phyloP scores from a whole-genome alignment of 305 asterid species.

The Solanum chacoense region DNA sequence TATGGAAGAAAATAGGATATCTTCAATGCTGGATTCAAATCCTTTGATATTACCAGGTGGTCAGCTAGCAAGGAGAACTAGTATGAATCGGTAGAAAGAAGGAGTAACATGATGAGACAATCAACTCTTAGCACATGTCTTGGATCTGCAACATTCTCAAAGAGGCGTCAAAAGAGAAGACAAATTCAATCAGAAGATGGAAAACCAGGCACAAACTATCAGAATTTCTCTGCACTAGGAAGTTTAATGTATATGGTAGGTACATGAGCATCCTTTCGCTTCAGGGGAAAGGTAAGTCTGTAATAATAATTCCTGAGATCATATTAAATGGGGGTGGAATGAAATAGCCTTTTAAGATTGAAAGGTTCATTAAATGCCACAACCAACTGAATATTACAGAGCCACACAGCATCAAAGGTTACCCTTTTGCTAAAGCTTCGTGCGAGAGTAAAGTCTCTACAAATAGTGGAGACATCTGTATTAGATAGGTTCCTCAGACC shows the following conservation, averaged over 20 bases:
- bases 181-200: not conserved
- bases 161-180: not conserved
- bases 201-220: not conserved
- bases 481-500: not conserved
- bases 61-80: not conserved
- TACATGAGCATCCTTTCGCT: not conserved
- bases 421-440: not conserved
- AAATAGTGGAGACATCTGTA: not conserved
- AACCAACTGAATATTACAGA: not conserved
- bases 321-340: not conserved
- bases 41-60: not conserved
- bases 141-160: not conserved
- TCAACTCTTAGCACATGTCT: not conserved
- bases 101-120: not conserved
- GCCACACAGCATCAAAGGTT: not conserved
- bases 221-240: not conserved
- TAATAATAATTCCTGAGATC: not conserved
- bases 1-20: not conserved
- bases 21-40: not conserved
- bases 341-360: not conserved
- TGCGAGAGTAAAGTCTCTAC: not conserved
- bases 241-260: not conserved
- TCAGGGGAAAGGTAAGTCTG: not conserved
- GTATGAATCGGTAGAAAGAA: not conserved
- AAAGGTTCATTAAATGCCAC: not conserved